A percentile compares a stretch with the other conserved stretches of the same genome.
phyloP scores from a whole-genome alignment of 1,139 yeast species.

The Suzukiozyma palmioleophila region DNA sequence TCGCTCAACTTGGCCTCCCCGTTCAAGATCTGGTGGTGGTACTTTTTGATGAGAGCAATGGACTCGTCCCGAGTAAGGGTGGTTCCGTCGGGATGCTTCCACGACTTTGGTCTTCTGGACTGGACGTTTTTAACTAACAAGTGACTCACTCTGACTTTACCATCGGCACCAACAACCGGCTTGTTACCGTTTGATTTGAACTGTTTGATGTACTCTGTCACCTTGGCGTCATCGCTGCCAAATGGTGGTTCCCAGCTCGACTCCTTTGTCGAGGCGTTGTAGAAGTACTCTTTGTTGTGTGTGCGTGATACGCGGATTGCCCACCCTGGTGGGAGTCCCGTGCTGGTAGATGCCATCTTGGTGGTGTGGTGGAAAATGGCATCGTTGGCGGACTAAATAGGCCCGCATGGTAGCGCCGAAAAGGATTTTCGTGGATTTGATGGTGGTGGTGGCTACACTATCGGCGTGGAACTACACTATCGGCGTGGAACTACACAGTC shows the following conservation, averaged over 20 bases:
- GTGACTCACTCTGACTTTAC: slow-evolving; percentile 52
- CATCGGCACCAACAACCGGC: slow-evolving; percentile 53
- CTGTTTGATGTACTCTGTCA: slow-evolving; percentile 51
- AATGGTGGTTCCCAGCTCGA: slow-evolving; percentile 92
- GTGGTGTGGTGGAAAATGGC: too few relatives aligned
- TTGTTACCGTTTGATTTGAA: slow-evolving; percentile 51
- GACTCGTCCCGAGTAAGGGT: slow-evolving; percentile 85
- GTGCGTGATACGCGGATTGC: slow-evolving; percentile 73
- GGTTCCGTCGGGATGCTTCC: slow-evolving; percentile 72
- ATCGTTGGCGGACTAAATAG: too few relatives aligned
- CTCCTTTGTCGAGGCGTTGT: slow-evolving; percentile 63
- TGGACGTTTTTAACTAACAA: slow-evolving; percentile 76
- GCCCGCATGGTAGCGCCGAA: too few relatives aligned
- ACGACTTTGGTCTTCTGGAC: slow-evolving; percentile 86
- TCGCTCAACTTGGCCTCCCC: slow-evolving; percentile 72
- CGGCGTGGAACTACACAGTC: too few relatives aligned
- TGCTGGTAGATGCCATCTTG: slow-evolving; percentile 19
- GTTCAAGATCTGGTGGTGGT: slow-evolving; percentile 55
- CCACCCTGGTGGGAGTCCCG: slow-evolving; percentile 91
- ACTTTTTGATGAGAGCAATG: slow-evolving; percentile 53
- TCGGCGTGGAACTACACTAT: too few relatives aligned
- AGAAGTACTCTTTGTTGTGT: slow-evolving; percentile 79
- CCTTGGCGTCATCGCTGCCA: slow-evolving; percentile 64
- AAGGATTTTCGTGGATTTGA: too few relatives aligned
- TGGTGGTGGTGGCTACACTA: too few relatives aligned